Evolutionary conservation across 2,329 filamentous ascomycete genomes (phyloP).

Genomic region (Corniculantispora saksenae): DNA sequence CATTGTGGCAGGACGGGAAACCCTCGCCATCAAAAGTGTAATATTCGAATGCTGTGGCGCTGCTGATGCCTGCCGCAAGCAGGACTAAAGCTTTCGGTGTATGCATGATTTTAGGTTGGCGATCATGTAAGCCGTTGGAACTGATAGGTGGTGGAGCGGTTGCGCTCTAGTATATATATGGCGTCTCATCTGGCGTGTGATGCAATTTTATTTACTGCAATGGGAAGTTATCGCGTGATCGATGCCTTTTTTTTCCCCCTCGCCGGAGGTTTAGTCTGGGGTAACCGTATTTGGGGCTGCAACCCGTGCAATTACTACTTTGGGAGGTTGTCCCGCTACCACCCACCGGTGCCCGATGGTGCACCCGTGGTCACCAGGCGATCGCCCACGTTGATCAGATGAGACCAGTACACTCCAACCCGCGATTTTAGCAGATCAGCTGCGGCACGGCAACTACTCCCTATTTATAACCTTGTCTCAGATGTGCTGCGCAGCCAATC

Average conservation of each 20-base stretch:
- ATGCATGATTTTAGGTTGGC: neutral
- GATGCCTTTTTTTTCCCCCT: neutral
- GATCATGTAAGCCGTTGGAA: neutral
- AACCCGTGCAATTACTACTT: neutral
- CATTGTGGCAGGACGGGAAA: slow-evolving; percentile 48
- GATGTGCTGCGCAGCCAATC: neutral
- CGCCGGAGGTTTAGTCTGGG: neutral
- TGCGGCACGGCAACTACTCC: neutral
- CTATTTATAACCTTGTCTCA: neutral
- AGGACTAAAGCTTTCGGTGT: neutral
- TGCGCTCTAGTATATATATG: neutral
- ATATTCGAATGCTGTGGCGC: slow-evolving; percentile 30
- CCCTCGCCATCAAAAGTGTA: slow-evolving; percentile 54
- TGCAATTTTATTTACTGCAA: neutral
- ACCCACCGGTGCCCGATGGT: neutral
- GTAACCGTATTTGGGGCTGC: neutral
- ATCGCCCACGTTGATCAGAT: neutral
- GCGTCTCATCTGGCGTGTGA: neutral
- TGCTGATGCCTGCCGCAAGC: neutral
- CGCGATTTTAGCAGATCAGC: neutral
- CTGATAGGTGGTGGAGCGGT: neutral
- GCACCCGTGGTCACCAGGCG: neutral
- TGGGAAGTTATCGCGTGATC: neutral
- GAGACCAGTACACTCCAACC: neutral
- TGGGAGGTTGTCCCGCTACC: neutral